These are phyloP conservation scores for Colletotrichum sp. DNA, from an alignment of 2,329 filamentous ascomycete species.

Conservation along the genomic window DNA sequence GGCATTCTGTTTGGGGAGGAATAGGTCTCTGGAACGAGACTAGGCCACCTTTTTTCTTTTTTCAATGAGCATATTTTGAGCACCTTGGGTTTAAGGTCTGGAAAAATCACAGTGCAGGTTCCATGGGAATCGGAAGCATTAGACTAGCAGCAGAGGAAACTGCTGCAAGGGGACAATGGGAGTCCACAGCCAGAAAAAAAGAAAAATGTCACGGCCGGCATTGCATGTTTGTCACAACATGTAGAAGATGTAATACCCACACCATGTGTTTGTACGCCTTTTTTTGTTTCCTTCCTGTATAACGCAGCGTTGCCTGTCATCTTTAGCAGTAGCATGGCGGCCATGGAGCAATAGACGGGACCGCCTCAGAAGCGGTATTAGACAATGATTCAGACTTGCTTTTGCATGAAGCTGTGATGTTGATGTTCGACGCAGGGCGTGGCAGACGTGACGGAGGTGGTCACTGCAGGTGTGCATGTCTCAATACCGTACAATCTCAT, in stretches of 20 bases:
- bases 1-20: constrained; percentile 19
- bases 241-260: constrained; percentile 2
- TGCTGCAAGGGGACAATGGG: background rate
- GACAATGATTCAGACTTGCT: background rate
- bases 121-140: background rate
- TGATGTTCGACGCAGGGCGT: background rate
- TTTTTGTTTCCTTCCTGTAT: background rate
- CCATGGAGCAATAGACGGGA: constrained; percentile 1
- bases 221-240: constrained; percentile 1
- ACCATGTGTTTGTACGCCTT: background rate
- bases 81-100: constrained; percentile 4
- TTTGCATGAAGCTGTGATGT: background rate
- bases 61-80: background rate
- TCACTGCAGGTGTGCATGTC: background rate
- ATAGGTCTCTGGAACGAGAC: background rate
- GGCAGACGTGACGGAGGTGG: background rate
- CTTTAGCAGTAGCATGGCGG: background rate
- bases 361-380: background rate
- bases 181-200: background rate
- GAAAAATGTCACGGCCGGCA: constrained; percentile 12
- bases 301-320: background rate
- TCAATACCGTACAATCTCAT: background rate
- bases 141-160: background rate
- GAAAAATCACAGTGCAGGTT: background rate
- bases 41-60: background rate